These are phyloP conservation scores for Heliocybe sulcata DNA, from an alignment of 1,284 basidiomycete species.

Conservation along the genomic window DNA sequence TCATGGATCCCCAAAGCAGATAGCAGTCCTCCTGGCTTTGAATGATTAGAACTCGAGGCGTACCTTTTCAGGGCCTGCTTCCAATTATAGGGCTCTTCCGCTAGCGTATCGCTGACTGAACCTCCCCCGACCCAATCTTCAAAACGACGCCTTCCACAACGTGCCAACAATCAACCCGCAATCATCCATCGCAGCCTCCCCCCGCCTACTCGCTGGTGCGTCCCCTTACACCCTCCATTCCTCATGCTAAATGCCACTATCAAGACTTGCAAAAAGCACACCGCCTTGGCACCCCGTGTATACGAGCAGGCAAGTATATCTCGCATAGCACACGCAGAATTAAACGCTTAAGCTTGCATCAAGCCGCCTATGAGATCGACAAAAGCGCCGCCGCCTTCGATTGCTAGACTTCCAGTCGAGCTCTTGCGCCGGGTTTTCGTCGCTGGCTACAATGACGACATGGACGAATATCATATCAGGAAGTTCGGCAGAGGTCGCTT, in stretches of 20 bases:
- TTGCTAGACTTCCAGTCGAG: constrained; percentile 46
- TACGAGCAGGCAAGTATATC: background rate
- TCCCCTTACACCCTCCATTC: background rate
- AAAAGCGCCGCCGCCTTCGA: constrained; percentile 13
- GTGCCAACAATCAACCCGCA: background rate
- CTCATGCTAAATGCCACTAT: background rate
- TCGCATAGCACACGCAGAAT: background rate
- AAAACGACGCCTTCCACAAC: background rate
- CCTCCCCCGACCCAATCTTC: background rate
- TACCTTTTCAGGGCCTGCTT: background rate
- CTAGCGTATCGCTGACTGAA: background rate
- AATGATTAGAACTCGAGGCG: background rate
- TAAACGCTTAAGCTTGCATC: background rate
- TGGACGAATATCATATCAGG: constrained; percentile 29
- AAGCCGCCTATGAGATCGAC: background rate
- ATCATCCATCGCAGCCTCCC: background rate
- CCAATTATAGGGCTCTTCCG: background rate
- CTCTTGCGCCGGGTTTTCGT: constrained; percentile 45
- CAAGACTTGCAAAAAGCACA: background rate
- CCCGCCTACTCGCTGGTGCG: background rate
- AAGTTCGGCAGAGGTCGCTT: constrained; percentile 26
- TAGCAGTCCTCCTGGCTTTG: background rate
- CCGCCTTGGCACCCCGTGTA: background rate
- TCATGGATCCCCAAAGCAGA: background rate
- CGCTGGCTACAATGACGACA: constrained; percentile 39